Conservation (phyloP, 768 basidiomycete species). For the Amanita rubescens region DNA sequence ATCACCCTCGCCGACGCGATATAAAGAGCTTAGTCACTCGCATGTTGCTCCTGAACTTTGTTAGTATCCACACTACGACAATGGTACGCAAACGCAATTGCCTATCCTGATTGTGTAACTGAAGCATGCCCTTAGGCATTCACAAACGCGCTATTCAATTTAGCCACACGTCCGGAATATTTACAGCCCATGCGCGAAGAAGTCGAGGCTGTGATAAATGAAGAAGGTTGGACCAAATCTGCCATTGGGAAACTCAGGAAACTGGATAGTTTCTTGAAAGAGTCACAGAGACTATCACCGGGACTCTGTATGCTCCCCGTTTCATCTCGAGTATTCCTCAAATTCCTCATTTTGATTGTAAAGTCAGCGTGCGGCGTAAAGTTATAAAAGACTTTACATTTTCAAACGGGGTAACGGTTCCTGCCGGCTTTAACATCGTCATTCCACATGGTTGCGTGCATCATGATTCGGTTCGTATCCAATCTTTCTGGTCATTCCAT, state of each 20-base stretch:
- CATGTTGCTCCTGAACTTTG: slow-evolving; percentile 34
- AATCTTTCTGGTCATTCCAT: background rate
- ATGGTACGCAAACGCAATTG: slow-evolving; percentile 19
- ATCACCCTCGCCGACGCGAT: slow-evolving; percentile 11
- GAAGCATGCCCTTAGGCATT: slow-evolving; percentile 22
- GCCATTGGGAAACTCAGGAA: slow-evolving; percentile 31
- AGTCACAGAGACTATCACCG: slow-evolving; percentile 23
- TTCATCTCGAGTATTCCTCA: too few relatives aligned
- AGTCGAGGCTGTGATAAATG: slow-evolving; percentile 26
- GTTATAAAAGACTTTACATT: slow-evolving; percentile 31
- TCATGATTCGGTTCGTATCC: slow-evolving; percentile 6
- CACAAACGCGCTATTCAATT: slow-evolving; percentile 27
- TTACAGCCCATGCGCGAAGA: slow-evolving; percentile 32
- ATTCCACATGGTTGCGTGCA: slow-evolving; percentile 9
- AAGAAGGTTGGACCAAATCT: slow-evolving; percentile 31
- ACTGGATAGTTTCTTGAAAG: slow-evolving; percentile 39
- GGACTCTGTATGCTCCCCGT: too few relatives aligned
- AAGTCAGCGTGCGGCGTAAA: slow-evolving; percentile 22
- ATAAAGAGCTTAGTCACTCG: slow-evolving; percentile 22
- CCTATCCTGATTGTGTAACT: too few relatives aligned
- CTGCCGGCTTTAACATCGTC: slow-evolving; percentile 17
- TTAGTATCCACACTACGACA: slow-evolving; percentile 35
- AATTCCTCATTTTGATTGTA: too few relatives aligned
- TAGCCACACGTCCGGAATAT: slow-evolving; percentile 28
- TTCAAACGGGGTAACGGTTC: slow-evolving; percentile 19